Evolutionary conservation across 495 filamentous ascomycete genomes (phyloP), one percentile per base, ranked within the genome.

Genomic region (Talaromyces proteolyticus): DNA sequence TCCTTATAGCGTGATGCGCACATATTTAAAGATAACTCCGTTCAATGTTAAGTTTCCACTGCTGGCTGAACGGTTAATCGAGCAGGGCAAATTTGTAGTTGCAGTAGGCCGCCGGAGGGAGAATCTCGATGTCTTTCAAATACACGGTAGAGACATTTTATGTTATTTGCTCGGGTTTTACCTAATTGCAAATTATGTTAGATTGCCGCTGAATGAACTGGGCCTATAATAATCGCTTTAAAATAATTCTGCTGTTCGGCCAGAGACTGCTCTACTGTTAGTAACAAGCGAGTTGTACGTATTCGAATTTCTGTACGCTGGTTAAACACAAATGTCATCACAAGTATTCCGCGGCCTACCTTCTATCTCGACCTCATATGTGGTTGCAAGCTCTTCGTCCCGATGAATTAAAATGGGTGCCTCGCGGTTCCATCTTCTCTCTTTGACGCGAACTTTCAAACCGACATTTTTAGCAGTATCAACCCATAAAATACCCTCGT

Each of bases 361-460:
- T 67, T 85, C 73, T 50, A 82, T 77, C 50, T 77, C 68, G 20
- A 87, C 59, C 19, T 75, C 73, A 59, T 86, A 86, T 42, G 63
- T 72, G n/a, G 79, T 76, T n/a, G 73, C 63, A 17, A 66, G 57
- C 42, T 83, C 77, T 41, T 87, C 82, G 50, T 80, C 76, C 14
- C 49, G 66, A 18, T 67, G 64, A 11, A 79, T 52, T 23, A 85
- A 62, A 18, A 85, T 37, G 40, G 68, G 61, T 2, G 59, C 46
- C 18, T 53, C 26, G 21, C 51, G 47, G 40, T 59, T 53, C 61
- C 66, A 57, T 47, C 53, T 54, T 39, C 54, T 67, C 41, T 73
- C 65, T 6, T 60, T 51, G 49, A 86, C 80, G 5, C 68, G 71
- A 49, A 86, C 69, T 41, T 69, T 76, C 46, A 88, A 51, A 0